Base-by-base conservation (phyloP, 371 early-diverging fungal species). In the Syncephalastrum monosporum region DNA sequence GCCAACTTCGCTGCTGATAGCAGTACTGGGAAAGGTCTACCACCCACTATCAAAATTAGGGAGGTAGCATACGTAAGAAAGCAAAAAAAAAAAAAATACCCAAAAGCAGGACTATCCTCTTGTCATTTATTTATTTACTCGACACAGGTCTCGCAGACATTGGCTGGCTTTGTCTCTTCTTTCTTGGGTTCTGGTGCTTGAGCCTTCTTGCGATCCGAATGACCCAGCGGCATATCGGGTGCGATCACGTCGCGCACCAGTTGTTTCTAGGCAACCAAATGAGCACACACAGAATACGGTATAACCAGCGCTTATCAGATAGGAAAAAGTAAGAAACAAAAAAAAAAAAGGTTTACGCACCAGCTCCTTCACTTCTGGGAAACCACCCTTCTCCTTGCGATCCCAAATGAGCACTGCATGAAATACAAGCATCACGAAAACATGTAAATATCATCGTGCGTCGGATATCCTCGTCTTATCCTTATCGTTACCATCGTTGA, bases 301-400 rank as follows among this genome's bases (percentile, higher is more conserved):
- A 41, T 33, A 17, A 15, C 5, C 3, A 14, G 3, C 12, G 42
- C 19, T 29, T 21, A 29, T 49, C 29, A 47, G 53, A 52, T 33
- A 10, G 14, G 19, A 5, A 21, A n/a, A 29, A 51, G 21, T 41
- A 65, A 53, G 27, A 48, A 55, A 51, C 25, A 38, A 17, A 41
- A 46, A 6, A 46, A 6, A 29, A 29, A 29, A 29, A 29, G 29
- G 0, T 29, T 21, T 27, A 52, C 54, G 62, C 70, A 81, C 82
- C 66, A 85, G 64, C 57, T 87, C 87, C 65, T 89, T 89, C 72
- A 88, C 77, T 64, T 89, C 89, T 8, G 89, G 89, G 59, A 89
- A 88, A 29, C 86, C 56, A 13, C 80, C 81, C 54, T 80, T 75
- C 15, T 78, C 68, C 62, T 85, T 87, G 56, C 89, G 79, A 64